phyloP scores from a whole-genome alignment of 768 basidiomycete species.

The Mycena epipterygia region DNA sequence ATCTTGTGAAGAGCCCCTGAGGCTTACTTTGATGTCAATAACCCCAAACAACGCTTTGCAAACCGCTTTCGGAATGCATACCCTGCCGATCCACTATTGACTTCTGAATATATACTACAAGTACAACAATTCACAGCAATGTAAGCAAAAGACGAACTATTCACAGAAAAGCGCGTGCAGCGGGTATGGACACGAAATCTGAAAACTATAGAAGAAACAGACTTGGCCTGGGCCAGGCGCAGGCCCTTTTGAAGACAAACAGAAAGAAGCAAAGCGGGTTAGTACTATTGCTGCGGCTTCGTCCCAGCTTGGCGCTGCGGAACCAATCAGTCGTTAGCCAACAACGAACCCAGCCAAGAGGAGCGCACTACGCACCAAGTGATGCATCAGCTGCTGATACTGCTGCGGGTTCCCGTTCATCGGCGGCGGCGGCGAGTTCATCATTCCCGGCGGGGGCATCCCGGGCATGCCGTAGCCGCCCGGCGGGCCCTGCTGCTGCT shows the following conservation, averaged over 20 bases:
- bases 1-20: too few relatives aligned
- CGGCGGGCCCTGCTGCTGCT: conserved; percentile 52
- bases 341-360: neutral
- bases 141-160: neutral
- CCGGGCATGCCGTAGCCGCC: conserved; percentile 51
- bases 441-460: conserved; percentile 46
- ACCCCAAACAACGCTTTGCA: neutral
- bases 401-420: conserved; percentile 25
- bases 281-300: conserved; percentile 1
- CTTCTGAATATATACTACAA: conserved; percentile 8
- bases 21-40: too few relatives aligned
- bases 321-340: neutral
- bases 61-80: neutral
- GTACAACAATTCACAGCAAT: conserved; percentile 26
- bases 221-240: neutral
- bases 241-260: conserved; percentile 7
- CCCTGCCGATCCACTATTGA: neutral
- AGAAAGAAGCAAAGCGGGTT: neutral
- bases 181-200: conserved; percentile 1
- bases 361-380: conserved; percentile 17
- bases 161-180: neutral
- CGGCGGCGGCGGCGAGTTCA: conserved; percentile 26
- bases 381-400: conserved; percentile 34
- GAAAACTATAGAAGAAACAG: neutral
- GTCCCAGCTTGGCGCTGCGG: conserved; percentile 8